phyloP scores from a whole-genome alignment of 1,139 yeast species.

The Groenewaldozyma auringiensis region DNA sequence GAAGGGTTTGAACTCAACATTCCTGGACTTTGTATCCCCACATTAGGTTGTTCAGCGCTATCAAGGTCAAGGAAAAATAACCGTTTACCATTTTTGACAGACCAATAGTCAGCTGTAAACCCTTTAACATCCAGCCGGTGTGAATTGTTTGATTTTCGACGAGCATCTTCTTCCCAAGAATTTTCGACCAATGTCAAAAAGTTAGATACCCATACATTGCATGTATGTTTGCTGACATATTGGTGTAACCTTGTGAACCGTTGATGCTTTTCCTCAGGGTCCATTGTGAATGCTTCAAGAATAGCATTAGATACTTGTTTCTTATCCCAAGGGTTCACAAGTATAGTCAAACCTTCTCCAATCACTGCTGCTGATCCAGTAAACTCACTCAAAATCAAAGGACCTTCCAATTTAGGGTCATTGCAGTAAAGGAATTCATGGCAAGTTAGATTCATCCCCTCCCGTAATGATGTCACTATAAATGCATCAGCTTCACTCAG shows the following conservation, averaged over 20 bases:
- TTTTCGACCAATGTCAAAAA: slow-evolving; percentile 49
- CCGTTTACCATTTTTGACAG: slow-evolving; percentile 20
- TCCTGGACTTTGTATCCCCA: background rate
- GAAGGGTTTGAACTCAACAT: background rate
- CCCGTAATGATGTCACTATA: slow-evolving; percentile 85
- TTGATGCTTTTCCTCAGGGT: slow-evolving; percentile 44
- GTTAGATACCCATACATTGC: slow-evolving; percentile 62
- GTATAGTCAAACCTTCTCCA: slow-evolving; percentile 48
- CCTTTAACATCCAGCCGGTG: slow-evolving; percentile 23
- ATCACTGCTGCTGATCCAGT: slow-evolving; percentile 87
- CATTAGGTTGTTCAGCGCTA: slow-evolving; percentile 5
- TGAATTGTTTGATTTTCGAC: slow-evolving; percentile 32
- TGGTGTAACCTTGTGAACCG: slow-evolving; percentile 59
- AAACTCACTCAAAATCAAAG: slow-evolving; percentile 81
- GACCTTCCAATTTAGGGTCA: slow-evolving; percentile 55
- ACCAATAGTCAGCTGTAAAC: slow-evolving; percentile 20
- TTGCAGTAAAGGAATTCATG: slow-evolving; percentile 88
- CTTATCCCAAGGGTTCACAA: slow-evolving; percentile 89
- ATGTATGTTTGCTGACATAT: slow-evolving; percentile 58
- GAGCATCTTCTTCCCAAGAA: slow-evolving; percentile 56
- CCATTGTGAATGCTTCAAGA: slow-evolving; percentile 56
- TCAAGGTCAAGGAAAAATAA: slow-evolving; percentile 31
- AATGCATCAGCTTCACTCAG: slow-evolving; percentile 81
- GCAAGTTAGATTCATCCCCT: slow-evolving; percentile 93
- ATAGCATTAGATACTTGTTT: slow-evolving; percentile 57